Percentiles rank a stretch among this genome's conserved stretches.
Evolutionary conservation across 495 filamentous ascomycete species (phyloP).

Genomic region (Podospora comata): DNA sequence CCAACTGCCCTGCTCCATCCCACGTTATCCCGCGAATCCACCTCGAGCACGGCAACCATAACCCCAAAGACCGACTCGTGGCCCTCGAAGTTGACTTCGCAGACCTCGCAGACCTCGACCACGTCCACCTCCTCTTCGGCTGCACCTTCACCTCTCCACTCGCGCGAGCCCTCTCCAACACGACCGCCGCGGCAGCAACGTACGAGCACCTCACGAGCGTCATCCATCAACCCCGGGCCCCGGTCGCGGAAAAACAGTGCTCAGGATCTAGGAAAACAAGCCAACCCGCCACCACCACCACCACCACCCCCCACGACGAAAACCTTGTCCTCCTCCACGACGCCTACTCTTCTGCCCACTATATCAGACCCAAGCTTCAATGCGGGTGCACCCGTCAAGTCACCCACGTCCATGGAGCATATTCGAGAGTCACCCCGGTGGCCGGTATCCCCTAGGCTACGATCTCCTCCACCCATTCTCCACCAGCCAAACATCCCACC

Average conservation of each 20-base stretch:
- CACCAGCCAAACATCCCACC: slow-evolving; percentile 41
- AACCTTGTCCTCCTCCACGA: slow-evolving; percentile 61
- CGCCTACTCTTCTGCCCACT: slow-evolving; percentile 55
- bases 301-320: slow-evolving; percentile 49
- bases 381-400: slow-evolving; percentile 63
- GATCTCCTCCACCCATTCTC: slow-evolving; percentile 62
- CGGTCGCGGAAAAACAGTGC: slow-evolving; percentile 66
- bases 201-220: slow-evolving; percentile 28
- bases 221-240: slow-evolving; percentile 36
- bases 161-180: slow-evolving; percentile 51
- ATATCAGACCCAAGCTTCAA: slow-evolving; percentile 49
- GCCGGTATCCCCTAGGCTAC: slow-evolving; percentile 63
- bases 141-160: slow-evolving; percentile 46
- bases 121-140: slow-evolving; percentile 48
- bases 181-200: slow-evolving; percentile 35
- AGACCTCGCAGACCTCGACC: slow-evolving; percentile 33
- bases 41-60: slow-evolving; percentile 42
- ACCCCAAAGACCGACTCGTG: slow-evolving; percentile 41
- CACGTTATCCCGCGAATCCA: slow-evolving; percentile 35
- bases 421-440: slow-evolving; percentile 58
- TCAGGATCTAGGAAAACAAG: slow-evolving; percentile 56
- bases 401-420: slow-evolving; percentile 49
- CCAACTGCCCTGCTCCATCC: slow-evolving; percentile 16
- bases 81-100: slow-evolving; percentile 30
- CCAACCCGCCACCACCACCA: slow-evolving; percentile 51